Conservation (phyloP, 2,329 filamentous ascomycete genomes). For the Orbilia blumenaviensis region DNA sequence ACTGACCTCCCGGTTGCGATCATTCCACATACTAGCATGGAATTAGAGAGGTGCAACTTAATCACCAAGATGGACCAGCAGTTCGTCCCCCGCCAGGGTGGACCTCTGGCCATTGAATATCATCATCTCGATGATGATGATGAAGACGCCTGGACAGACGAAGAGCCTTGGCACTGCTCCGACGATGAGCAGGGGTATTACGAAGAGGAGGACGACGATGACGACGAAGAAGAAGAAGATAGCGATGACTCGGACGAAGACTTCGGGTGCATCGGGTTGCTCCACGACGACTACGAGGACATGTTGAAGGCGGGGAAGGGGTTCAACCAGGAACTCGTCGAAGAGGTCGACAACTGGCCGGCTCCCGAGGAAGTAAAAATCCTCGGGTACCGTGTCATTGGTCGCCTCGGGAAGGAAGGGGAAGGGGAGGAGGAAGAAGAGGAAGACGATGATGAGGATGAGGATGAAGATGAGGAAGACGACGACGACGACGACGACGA, state of each 20-base stretch:
- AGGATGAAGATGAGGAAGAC: not conserved
- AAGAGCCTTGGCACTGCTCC: slow-evolving; percentile 1
- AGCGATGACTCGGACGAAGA: slow-evolving; percentile 17
- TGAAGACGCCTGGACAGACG: slow-evolving; percentile 7
- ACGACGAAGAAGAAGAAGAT: not conserved
- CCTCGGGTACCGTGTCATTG: slow-evolving; percentile 22
- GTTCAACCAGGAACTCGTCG: slow-evolving; percentile 60
- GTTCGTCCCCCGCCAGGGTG: not conserved
- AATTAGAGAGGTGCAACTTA: not conserved
- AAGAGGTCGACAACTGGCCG: slow-evolving; percentile 28
- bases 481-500: not conserved
- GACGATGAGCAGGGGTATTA: no score
- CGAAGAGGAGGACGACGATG: no score
- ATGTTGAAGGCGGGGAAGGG: slow-evolving; percentile 60
- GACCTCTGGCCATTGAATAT: not conserved
- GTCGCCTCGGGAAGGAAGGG: not conserved
- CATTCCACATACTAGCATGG: not conserved
- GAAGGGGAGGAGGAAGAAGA: not conserved
- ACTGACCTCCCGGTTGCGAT: slow-evolving; percentile 5
- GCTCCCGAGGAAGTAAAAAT: slow-evolving; percentile 10
- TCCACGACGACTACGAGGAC: slow-evolving; percentile 61
- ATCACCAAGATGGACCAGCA: not conserved
- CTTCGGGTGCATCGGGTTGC: slow-evolving; percentile 61
- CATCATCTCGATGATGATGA: not conserved
- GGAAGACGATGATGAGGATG: not conserved